Base-by-base conservation (phyloP, 257 asterid genomes). In the Handroanthus guayacan region DNA sequence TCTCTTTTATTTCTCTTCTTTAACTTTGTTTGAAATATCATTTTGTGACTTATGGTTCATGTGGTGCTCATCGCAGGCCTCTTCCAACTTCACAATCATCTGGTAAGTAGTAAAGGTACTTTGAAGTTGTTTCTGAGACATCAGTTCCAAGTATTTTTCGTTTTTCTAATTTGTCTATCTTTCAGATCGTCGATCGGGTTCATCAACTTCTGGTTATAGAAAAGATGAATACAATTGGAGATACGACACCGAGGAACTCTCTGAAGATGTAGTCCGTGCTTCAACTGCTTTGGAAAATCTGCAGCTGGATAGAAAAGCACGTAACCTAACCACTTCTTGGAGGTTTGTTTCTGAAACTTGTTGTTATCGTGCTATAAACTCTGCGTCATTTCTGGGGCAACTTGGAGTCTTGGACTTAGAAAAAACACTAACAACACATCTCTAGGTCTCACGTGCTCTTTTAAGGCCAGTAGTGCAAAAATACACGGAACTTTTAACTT, bases 211-310 rank as follows among this genome's bases (percentile, higher is more conserved):
- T 66, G 97, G 97, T 55, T 90, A 93, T 77, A 87, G 97, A 88
- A 93, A 91, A 85, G 99, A 91, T 0, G 99, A 95, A 45, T 91
- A 89, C 82, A 91, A 80, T 62, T 90, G 96, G 98, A 89, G 97
- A 84, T 89, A 91, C 69, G 96, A 90, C 18, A 86, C 82, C 18
- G 97, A 90, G 51, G 97, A 93, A 54, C 83, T 85, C 72, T 82
- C 97, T 14, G 96, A 90, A 67, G 97, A 95, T 48, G 92, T 91
- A 66, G 85, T 75, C 55, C 95, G 88, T 62, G 91, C 97, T 44
- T 89, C 99, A 39, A 80, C 97, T 82, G 97, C 98, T 25, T 78
- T 93, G 84, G 98, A 95, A 84, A 95, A 91, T 87, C 91, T 95
- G 84, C 98, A 95, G 82, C 78, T 95, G 85, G 98, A 95, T 69